These are phyloP conservation scores for Diplotaxis tenuifolia DNA, from an alignment of 345 rosid species.

Conservation along the genomic window DNA sequence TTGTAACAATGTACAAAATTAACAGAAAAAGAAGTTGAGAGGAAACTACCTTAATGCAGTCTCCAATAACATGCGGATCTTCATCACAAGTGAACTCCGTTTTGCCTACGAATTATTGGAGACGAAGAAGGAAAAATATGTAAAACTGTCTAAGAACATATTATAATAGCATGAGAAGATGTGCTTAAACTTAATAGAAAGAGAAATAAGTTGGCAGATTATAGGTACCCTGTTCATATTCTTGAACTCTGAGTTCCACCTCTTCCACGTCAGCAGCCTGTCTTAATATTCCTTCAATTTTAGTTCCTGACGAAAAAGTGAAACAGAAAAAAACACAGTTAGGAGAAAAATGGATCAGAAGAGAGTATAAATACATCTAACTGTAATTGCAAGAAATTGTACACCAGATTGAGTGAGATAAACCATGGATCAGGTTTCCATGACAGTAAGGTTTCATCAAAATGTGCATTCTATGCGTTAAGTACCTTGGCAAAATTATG, in stretches of 20 bases:
- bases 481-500: constrained; percentile 11
- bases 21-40: constrained; percentile 9
- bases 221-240: constrained; percentile 82
- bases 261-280: constrained; percentile 98
- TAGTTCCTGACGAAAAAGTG: constrained; percentile 56
- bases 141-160: constrained; percentile 3
- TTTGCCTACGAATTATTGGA: constrained; percentile 55
- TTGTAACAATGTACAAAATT: constrained; percentile 15
- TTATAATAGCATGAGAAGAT: constrained; percentile 23
- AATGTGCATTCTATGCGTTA: neutral
- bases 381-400: neutral
- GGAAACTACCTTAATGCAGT: constrained; percentile 84
- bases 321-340: constrained; percentile 1
- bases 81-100: constrained; percentile 79
- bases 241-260: constrained; percentile 91
- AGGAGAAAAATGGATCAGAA: neutral
- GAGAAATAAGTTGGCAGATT: constrained; percentile 14
- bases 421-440: constrained; percentile 9
- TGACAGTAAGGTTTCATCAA: neutral
- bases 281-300: constrained; percentile 86
- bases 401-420: constrained; percentile 2
- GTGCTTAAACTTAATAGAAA: constrained; percentile 18
- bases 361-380: neutral
- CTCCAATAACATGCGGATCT: constrained; percentile 98
- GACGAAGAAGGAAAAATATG: neutral